Conservation (phyloP, 75 land plant species). For the Picea sitchensis region DNA sequence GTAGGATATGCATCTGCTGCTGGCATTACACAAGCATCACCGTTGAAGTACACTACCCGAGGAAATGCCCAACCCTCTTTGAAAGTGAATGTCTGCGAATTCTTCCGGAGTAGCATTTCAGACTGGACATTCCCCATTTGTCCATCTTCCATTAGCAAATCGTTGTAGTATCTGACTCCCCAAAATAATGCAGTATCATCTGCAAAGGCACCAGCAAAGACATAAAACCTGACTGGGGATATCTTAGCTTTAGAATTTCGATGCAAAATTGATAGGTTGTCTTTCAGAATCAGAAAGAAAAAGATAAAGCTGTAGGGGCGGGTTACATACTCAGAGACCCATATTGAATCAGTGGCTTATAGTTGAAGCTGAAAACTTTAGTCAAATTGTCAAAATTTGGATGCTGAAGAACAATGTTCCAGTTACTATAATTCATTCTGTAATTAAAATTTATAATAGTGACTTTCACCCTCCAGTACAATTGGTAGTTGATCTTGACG, state of each 20-base stretch:
- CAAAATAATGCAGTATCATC: slow-evolving; percentile 74
- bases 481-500: slow-evolving; percentile 57
- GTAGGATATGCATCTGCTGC: slow-evolving; percentile 50
- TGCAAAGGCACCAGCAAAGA: slow-evolving; percentile 11
- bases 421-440: slow-evolving; percentile 43
- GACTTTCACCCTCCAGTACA: slow-evolving; percentile 71
- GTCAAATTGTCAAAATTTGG: slow-evolving; percentile 62
- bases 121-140: slow-evolving; percentile 60
- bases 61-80: slow-evolving; percentile 66
- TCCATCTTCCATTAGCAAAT: slow-evolving; percentile 58
- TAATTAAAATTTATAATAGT: slow-evolving; percentile 62
- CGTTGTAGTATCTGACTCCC: slow-evolving; percentile 68
- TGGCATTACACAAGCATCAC: slow-evolving; percentile 61
- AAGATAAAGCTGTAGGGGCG: not conserved
- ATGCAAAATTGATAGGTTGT: not conserved
- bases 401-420: slow-evolving; percentile 65
- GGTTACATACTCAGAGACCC: slow-evolving; percentile 42
- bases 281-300: not conserved
- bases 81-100: slow-evolving; percentile 40
- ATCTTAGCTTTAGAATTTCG: not conserved
- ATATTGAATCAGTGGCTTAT: slow-evolving; percentile 43
- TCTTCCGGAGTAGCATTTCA: slow-evolving; percentile 50
- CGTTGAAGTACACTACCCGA: slow-evolving; percentile 48
- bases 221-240: not conserved
- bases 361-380: slow-evolving; percentile 54